These are phyloP conservation scores for Tuber brumale DNA, from an alignment of 495 filamentous ascomycete genomes.

Conservation along the genomic window DNA sequence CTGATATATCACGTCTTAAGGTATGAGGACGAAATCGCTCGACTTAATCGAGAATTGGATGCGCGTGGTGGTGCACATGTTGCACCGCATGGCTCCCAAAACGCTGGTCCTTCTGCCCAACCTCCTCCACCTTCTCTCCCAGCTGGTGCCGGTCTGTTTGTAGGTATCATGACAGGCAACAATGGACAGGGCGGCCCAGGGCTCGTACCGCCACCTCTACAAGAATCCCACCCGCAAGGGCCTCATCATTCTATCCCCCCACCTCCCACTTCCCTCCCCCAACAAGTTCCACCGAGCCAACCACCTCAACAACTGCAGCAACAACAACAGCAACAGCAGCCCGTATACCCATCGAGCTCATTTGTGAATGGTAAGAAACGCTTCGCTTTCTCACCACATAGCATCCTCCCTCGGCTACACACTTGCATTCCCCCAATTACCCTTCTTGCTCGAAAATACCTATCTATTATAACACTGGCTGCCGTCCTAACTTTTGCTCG, in stretches of 20 bases:
- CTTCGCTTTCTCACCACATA: slow-evolving; percentile 26
- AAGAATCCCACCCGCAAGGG: slow-evolving; percentile 48
- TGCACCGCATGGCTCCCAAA: slow-evolving; percentile 62
- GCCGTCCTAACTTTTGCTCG: background rate
- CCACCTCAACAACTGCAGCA: slow-evolving; percentile 48
- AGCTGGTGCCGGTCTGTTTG: slow-evolving; percentile 87
- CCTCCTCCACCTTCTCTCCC: slow-evolving; percentile 79
- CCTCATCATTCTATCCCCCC: slow-evolving; percentile 48
- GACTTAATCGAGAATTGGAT: slow-evolving; percentile 83
- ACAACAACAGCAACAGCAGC: slow-evolving; percentile 41
- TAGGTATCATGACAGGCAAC: slow-evolving; percentile 89
- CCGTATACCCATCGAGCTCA: slow-evolving; percentile 47
- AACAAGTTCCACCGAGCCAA: slow-evolving; percentile 36
- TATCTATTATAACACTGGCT: slow-evolving; percentile 4
- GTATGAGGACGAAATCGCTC: slow-evolving; percentile 84
- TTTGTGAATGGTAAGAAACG: slow-evolving; percentile 57
- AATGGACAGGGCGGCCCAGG: slow-evolving; percentile 74
- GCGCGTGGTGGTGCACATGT: slow-evolving; percentile 63
- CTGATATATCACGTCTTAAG: slow-evolving; percentile 47
- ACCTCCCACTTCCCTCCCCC: slow-evolving; percentile 46
- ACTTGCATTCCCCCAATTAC: slow-evolving; percentile 13
- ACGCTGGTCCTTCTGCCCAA: slow-evolving; percentile 64
- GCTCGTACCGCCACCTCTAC: slow-evolving; percentile 71
- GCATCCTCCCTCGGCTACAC: background rate
- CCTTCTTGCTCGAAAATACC: slow-evolving; percentile 10